Evolutionary conservation across 225 moss, liverwort and hornwort species (phyloP).

Genomic region (Ulota crispa): DNA sequence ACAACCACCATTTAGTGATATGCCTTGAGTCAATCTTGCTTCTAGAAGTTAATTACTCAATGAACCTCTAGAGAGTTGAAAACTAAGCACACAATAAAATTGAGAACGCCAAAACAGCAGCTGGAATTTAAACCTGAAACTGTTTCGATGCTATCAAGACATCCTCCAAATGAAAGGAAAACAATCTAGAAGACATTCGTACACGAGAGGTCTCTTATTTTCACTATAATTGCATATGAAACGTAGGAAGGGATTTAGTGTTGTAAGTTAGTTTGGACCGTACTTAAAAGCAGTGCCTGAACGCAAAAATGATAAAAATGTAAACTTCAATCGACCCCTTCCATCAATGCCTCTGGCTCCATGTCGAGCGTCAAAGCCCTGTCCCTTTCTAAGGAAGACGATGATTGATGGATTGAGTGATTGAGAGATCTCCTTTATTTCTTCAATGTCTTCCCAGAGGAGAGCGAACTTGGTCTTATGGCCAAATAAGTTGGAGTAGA

Average conservation of each 20-base stretch:
- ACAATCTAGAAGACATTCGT: neutral
- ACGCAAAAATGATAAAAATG: constrained; percentile 81
- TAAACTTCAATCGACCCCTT: constrained; percentile 78
- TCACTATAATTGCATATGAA: neutral
- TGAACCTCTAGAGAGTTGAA: neutral
- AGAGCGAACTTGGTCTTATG: constrained; percentile 92
- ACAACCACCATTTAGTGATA: neutral
- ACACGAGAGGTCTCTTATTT: neutral
- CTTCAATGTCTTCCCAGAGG: constrained; percentile 94
- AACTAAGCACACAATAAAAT: neutral
- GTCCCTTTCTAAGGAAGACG: constrained; percentile 65
- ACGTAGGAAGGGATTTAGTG: neutral
- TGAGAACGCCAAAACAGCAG: neutral
- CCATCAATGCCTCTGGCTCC: constrained; percentile 78
- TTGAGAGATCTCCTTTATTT: constrained; percentile 73
- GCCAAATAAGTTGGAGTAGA: constrained; percentile 91
- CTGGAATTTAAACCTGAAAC: neutral
- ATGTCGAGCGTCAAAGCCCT: constrained; percentile 67
- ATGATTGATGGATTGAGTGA: constrained; percentile 73
- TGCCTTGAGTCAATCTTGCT: neutral
- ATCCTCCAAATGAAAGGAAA: neutral
- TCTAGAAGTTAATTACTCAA: neutral
- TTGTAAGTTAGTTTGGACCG: neutral
- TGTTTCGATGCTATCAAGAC: neutral
- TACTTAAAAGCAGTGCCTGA: constrained; percentile 81